Percentiles rank a stretch among this genome's conserved stretches.
phyloP scores from a whole-genome alignment of 371 early-diverging fungal genomes.

The Mucor indicus region DNA sequence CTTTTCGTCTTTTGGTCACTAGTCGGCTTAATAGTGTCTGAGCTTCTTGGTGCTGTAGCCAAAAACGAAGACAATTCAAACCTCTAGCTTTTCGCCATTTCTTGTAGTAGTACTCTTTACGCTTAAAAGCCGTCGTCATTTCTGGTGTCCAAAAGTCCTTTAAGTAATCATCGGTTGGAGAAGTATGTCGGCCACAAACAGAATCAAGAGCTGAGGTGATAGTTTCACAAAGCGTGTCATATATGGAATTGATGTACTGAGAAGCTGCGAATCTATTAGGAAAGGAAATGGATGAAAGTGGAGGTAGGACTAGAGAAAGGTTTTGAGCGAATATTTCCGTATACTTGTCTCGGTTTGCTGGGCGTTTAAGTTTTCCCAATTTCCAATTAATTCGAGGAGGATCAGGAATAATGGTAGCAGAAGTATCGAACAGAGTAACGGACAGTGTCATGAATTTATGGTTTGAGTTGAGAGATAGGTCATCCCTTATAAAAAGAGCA shows the following conservation, averaged over 20 bases:
- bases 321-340: too few relatives aligned
- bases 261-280: background rate
- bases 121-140: background rate
- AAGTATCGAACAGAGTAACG: too few relatives aligned
- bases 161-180: background rate
- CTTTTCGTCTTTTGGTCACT: background rate
- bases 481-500: background rate
- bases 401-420: too few relatives aligned
- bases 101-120: background rate
- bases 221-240: background rate
- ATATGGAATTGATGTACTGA: background rate
- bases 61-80: background rate
- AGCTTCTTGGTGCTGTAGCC: background rate
- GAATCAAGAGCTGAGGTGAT: background rate
- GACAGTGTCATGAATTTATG: background rate
- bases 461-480: background rate
- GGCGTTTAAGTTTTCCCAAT: too few relatives aligned
- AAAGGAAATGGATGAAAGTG: too few relatives aligned
- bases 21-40: background rate
- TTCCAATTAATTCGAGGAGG: too few relatives aligned
- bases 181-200: background rate
- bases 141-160: background rate
- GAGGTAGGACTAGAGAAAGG: too few relatives aligned
- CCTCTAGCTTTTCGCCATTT: background rate
- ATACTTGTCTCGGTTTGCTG: too few relatives aligned